phyloP scores from a whole-genome alignment of 352 stramenopile genomes.

The Saprolegnia parasitica region DNA sequence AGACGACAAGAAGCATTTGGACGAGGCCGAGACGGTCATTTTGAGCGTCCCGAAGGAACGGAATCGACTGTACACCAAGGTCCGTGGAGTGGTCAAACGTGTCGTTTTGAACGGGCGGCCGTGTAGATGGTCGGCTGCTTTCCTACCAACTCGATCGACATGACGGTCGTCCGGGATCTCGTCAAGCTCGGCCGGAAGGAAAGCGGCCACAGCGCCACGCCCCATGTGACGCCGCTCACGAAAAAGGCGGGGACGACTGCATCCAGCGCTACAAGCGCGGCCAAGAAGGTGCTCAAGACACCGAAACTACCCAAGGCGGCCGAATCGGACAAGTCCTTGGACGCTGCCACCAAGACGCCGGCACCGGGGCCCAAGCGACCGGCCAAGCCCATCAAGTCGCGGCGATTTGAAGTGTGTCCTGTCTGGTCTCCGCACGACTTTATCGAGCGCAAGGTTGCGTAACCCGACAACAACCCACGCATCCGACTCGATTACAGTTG shows the following conservation, averaged over 20 bases:
- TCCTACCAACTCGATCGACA: conserved; percentile 10
- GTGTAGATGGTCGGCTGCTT: conserved; percentile 19
- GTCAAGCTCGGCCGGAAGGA: conserved; percentile 28
- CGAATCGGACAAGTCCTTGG: conserved; percentile 2
- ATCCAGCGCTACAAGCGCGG: neutral
- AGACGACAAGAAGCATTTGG: conserved; percentile 84
- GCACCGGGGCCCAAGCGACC: neutral
- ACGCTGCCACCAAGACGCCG: conserved; percentile 1
- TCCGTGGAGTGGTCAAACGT: no score
- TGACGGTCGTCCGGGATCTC: conserved; percentile 19
- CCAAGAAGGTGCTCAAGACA: conserved; percentile 6
- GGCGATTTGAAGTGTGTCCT: conserved; percentile 28
- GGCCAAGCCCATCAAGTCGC: conserved; percentile 23
- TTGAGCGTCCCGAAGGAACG: conserved; percentile 77
- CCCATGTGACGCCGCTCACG: conserved; percentile 14
- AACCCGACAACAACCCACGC: neutral
- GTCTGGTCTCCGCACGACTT: conserved; percentile 18
- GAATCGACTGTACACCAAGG: conserved; percentile 68
- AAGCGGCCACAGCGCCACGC: conserved; percentile 13
- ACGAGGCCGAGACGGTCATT: conserved; percentile 59
- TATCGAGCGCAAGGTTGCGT: neutral
- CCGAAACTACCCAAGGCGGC: neutral
- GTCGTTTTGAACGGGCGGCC: no score
- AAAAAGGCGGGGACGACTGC: conserved; percentile 14
- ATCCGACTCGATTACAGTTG: neutral